Base-by-base conservation (phyloP, 495 filamentous ascomycete genomes). In the Sphaerosporella brunnea region DNA sequence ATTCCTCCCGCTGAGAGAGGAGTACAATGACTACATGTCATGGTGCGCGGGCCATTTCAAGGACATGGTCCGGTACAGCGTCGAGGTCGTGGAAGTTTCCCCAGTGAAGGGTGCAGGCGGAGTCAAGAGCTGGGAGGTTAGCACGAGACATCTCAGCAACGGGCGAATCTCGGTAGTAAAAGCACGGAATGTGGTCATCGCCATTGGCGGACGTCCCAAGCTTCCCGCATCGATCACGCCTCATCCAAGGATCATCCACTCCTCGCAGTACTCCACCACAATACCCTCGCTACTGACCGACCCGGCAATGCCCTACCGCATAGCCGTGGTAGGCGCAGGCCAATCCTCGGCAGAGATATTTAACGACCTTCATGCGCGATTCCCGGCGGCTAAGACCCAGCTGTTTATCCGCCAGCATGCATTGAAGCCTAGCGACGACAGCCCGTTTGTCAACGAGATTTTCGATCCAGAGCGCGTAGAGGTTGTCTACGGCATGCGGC, bases 321-420 rank as follows among this genome's bases (percentile, higher is more conserved):
- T 96, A 49, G 86, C 82, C 7, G 79, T 97, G 15, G 63, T 95
- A 38, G 88, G 88, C 11, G 80, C 77, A 39, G 88, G 88, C 5
- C 90, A 97, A 66, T 90, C 82, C 56, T 83, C 88, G 2, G 88
- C 88, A 0, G 88, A 97, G 68, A 93, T 94, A 50, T 97, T 88
- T 68, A 78, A 81, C 62, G 84, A 93, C 61, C 65, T 95, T 19
- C 81, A 86, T 53, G 69, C 66, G n/a, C 66, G 78, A 23, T 94
- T 87, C 60, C 83, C 83, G 9, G 84, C 84, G 57, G 75, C 80
- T n/a, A 70, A 72, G 40, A 82, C 84, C 0, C 72, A 65, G 3
- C 55, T 97, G 38, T 71, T 93, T 37, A 86, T 93, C 62, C 74
- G 80, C 37, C 77, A 75, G 30, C 70, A 81, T 25, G 84, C 85